Base-by-base conservation (phyloP, 2,329 filamentous ascomycete genomes). In the Botrytis squamosa region DNA sequence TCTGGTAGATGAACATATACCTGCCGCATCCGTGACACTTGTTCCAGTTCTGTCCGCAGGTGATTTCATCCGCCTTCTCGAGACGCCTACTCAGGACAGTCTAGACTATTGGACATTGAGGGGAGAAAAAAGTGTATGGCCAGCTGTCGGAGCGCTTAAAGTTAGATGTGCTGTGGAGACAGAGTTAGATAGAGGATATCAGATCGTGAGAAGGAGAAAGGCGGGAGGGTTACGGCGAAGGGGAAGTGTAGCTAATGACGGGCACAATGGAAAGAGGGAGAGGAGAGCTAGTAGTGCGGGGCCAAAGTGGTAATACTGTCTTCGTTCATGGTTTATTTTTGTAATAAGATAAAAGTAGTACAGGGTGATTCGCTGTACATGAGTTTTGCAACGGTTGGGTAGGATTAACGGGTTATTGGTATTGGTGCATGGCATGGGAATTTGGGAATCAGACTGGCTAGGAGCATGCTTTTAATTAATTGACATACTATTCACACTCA, bases 91-190 rank as follows among this genome's bases (percentile, higher is more conserved):
- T 0, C 86, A 89, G 70, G 89, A 91, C 74, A 91, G 89, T 14
- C 84, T 98, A 5, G 90, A 93, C 74, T 92, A 95, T 78, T 98
- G 95, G 95, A 94, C 97, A 71, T 82, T 90, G 46, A 88, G 92
- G 72, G 95, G 95, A 1, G 95, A 98, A 83, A 85, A 91, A 75
- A 95, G 93, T 77, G 94, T 97, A 0, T 98, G 95, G 95, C 95
- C 95, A 0, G 93, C 94, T 3, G 89, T 97, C 4, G 91, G 91
- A 46, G 93, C 94, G 22, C 83, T 98, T 75, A 91, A 92, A 78
- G 91, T 97, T 10, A 86, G 95, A 10, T 96, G 93, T 82, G 92
- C 91, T 7, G 88, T 98, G 12, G 95, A 98, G 82, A 91, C 94
- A 72, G 94, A 97, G 81, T 85, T 98, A 18, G 95, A 98, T 81